Base-by-base conservation (phyloP, 805 yeast genomes). In the Ogataea pini region DNA sequence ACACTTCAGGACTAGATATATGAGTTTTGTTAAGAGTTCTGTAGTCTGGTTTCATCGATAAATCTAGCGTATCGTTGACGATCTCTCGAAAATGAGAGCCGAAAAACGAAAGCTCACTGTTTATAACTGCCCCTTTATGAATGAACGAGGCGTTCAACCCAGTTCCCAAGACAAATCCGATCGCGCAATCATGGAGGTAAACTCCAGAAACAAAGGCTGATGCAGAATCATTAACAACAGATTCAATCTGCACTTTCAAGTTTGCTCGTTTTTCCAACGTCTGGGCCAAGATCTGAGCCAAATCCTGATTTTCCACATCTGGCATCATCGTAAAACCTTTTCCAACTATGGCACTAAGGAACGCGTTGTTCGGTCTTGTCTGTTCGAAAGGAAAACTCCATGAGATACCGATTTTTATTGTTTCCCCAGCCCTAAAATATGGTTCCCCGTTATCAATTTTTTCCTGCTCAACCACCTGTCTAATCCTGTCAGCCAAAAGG, bases 151-250 rank as follows among this genome's bases (percentile, higher is more conserved):
- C 62, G 56, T 85, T 85, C 45, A 80, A 63, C 1, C 91, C 91
- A 2, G 91, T 85, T 1, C 91, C 90, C 43, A 84, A 63, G 3
- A 85, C 86, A 54, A 85, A 54, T 0, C 86, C 85, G 38, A 83
- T 56, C 47, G 67, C 59, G 46, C 75, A 72, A 2, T 67, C 50
- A 10, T 58, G 53, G 14, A 63, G 52, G 12, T 63, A 63, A 16
- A 63, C 55, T 8, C 83, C 83, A 0, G 87, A 76, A 9, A 83
- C 67, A 59, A 74, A 78, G 0, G 83, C 86, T 0, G 87, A 83
- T n/a, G 82, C 73, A 1, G 87, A 78, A 49, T 64, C 90, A 61
- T 85, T 85, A 25, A 83, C 67, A 32, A 84, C 72, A 13, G 73
- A 64, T 50, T 70, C 63, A 18, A 83, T 72, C 13, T 67, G 60